phyloP scores from a whole-genome alignment of 2,329 filamentous ascomycete genomes.

The Fusarium oligoseptatum region DNA sequence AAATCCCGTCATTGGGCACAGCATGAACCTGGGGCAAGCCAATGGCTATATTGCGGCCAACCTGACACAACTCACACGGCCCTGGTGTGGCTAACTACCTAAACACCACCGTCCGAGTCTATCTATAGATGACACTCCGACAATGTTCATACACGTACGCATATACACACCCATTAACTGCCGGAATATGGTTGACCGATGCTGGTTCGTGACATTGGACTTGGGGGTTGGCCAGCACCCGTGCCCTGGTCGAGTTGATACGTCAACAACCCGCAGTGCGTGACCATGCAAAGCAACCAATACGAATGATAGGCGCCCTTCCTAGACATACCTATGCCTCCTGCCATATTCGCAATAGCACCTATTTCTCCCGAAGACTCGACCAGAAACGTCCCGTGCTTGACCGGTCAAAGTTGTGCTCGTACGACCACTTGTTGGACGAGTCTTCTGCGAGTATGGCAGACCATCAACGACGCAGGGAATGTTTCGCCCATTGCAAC shows the following conservation, averaged over 20 bases:
- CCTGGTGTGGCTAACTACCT: background rate
- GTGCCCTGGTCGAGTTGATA: background rate
- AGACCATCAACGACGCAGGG: background rate
- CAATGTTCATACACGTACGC: background rate
- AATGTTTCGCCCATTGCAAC: background rate
- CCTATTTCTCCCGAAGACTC: background rate
- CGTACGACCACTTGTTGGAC: background rate
- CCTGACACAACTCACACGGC: background rate
- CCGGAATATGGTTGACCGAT: background rate
- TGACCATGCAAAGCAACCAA: background rate
- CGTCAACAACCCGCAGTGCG: background rate
- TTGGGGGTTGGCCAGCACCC: background rate
- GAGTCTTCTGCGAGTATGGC: background rate
- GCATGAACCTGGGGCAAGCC: background rate
- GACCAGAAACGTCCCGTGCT: background rate
- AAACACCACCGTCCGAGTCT: background rate
- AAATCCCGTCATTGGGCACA: background rate
- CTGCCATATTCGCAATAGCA: background rate
- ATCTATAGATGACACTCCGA: background rate
- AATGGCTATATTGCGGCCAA: background rate
- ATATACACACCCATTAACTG: background rate
- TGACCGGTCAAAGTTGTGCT: background rate
- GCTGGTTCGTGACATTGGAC: background rate
- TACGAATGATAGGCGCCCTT: background rate
- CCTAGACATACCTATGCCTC: background rate